Evolutionary conservation across 2,329 filamentous ascomycete genomes (phyloP).

Genomic region (Incumbomyces delicatus): DNA sequence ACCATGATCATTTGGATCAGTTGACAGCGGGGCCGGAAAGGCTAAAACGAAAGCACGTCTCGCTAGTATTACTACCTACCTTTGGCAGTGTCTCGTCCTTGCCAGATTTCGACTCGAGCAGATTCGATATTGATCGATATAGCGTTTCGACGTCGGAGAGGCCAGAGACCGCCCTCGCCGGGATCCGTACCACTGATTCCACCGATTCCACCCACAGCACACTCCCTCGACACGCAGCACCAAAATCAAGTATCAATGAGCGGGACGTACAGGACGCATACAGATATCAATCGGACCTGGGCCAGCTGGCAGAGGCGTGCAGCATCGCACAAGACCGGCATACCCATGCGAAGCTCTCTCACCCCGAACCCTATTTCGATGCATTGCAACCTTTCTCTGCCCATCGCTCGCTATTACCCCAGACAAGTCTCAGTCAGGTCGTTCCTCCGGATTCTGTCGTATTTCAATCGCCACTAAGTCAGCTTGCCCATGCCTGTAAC

Average conservation of each 20-base stretch:
- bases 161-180: constrained; percentile 8
- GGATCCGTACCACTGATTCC: no score
- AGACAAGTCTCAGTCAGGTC: not conserved
- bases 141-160: constrained; percentile 10
- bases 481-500: constrained; percentile 6
- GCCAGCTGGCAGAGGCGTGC: not conserved
- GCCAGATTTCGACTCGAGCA: constrained; percentile 9
- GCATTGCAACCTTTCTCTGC: not conserved
- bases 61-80: constrained; percentile 6
- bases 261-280: constrained; percentile 16
- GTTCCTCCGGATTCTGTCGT: not conserved
- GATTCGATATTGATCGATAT: constrained; percentile 12
- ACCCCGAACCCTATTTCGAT: not conserved
- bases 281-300: constrained; percentile 9
- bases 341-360: not conserved
- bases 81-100: constrained; percentile 11
- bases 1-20: constrained; percentile 6
- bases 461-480: constrained; percentile 7
- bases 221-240: no score
- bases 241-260: constrained; percentile 6
- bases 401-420: not conserved
- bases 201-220: no score
- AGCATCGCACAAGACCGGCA: not conserved
- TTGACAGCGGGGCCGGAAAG: constrained; percentile 17
- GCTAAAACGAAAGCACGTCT: constrained; percentile 12